These are phyloP conservation scores for Claviceps lovelessii DNA, from an alignment of 2,329 filamentous ascomycete species.

Conservation along the genomic window DNA sequence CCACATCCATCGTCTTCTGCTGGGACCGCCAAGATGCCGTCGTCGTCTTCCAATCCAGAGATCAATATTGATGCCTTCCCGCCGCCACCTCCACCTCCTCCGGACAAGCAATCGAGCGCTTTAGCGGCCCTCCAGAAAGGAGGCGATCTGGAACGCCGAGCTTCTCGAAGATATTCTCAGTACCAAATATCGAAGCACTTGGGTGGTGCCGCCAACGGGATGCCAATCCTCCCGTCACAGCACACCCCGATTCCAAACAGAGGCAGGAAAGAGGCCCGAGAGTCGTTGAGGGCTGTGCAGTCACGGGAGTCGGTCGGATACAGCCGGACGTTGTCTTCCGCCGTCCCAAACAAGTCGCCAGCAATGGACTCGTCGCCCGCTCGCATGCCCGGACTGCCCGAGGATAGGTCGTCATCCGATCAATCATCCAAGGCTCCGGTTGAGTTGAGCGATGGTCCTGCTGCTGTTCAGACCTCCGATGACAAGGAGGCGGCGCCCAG, in stretches of 20 bases:
- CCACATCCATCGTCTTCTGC: slow-evolving; percentile 46
- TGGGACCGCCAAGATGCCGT: slow-evolving; percentile 34
- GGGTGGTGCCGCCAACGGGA: slow-evolving; percentile 63
- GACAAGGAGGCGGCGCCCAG: slow-evolving; percentile 45
- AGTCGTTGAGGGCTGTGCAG: slow-evolving; percentile 62
- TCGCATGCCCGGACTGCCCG: slow-evolving; percentile 47
- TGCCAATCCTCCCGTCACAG: slow-evolving; percentile 75
- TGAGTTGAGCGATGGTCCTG: slow-evolving; percentile 11
- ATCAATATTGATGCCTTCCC: slow-evolving; percentile 51
- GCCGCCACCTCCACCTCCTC: slow-evolving; percentile 54
- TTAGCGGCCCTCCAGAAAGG: slow-evolving; percentile 81
- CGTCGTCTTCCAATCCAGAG: slow-evolving; percentile 25
- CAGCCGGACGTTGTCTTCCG: slow-evolving; percentile 35
- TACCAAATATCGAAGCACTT: slow-evolving; percentile 96
- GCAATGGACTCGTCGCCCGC: slow-evolving; percentile 46
- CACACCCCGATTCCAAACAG: slow-evolving; percentile 74
- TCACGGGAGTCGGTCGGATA: slow-evolving; percentile 37
- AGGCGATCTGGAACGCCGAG: slow-evolving; percentile 80
- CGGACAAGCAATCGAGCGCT: slow-evolving; percentile 72
- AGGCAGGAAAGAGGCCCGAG: slow-evolving; percentile 61
- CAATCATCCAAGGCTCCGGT: slow-evolving; percentile 11
- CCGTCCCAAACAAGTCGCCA: slow-evolving; percentile 27
- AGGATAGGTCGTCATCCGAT: slow-evolving; percentile 30
- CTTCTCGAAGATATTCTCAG: slow-evolving; percentile 83
- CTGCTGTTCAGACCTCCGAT: slow-evolving; percentile 43